A percentile compares a stretch with the other conserved stretches of the same genome.
These are phyloP conservation scores for Brassica nigra DNA, from an alignment of 345 rosid genomes.

Conservation along the genomic window DNA sequence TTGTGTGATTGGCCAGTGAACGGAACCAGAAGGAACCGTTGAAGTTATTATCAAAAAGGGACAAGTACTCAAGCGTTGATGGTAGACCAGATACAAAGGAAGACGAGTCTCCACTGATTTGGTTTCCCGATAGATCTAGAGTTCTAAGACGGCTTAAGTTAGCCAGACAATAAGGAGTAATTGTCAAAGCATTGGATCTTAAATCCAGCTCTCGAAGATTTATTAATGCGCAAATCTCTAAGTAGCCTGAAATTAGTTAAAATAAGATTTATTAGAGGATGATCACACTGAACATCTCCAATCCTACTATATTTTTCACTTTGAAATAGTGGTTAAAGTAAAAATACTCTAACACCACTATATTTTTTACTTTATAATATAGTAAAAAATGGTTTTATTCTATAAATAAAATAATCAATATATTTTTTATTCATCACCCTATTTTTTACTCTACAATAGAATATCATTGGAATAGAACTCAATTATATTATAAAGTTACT, in stretches of 20 bases:
- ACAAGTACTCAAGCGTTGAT: neutral
- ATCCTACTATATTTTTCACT: too few relatives aligned
- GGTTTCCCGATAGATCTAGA: constrained; percentile 19
- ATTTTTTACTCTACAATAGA: too few relatives aligned
- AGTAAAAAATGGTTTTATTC: too few relatives aligned
- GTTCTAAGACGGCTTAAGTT: constrained; percentile 24
- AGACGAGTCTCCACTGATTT: neutral
- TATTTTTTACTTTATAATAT: too few relatives aligned
- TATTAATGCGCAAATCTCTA: constrained; percentile 6
- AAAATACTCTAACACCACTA: too few relatives aligned
- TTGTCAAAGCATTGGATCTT: constrained; percentile 1
- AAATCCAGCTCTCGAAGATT: constrained; percentile 17
- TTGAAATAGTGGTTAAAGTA: too few relatives aligned
- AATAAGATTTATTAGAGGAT: neutral
- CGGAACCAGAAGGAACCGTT: constrained; percentile 12
- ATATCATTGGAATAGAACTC: too few relatives aligned
- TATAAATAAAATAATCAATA: too few relatives aligned
- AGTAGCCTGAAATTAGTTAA: constrained; percentile 1
- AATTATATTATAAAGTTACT: too few relatives aligned
- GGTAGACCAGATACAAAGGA: constrained; percentile 20
- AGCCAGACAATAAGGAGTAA: neutral
- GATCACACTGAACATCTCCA: too few relatives aligned
- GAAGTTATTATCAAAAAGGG: constrained; percentile 10
- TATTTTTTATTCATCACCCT: too few relatives aligned
- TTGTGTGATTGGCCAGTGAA: constrained; percentile 24